Conservation (phyloP, 1,284 basidiomycete species). For the Melampsora occidentalis region DNA sequence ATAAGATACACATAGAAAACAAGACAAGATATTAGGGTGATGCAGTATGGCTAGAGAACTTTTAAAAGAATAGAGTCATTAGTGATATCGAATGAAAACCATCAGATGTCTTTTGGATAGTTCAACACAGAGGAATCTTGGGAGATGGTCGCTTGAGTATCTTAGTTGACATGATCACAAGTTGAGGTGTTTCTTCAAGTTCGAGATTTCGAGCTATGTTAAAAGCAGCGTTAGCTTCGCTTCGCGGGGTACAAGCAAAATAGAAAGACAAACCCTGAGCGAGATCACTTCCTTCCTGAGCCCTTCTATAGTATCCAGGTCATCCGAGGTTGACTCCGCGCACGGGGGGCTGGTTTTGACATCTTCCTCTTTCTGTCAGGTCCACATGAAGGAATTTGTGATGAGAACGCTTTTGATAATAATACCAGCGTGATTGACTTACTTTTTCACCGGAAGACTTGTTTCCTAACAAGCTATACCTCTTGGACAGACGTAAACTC, state of each 20-base stretch:
- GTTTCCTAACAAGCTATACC: slow-evolving; percentile 29
- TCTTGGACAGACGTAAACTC: slow-evolving; percentile 33
- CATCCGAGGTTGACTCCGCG: background rate
- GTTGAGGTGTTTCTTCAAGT: background rate
- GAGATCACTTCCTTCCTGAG: slow-evolving; percentile 5
- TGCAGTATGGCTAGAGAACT: too few relatives aligned
- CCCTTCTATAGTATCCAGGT: background rate
- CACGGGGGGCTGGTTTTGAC: too few relatives aligned
- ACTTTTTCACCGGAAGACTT: slow-evolving; percentile 22
- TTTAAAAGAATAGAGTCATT: too few relatives aligned
- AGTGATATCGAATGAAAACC: too few relatives aligned
- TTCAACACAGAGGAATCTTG: too few relatives aligned
- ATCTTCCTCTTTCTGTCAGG: background rate
- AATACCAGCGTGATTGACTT: background rate
- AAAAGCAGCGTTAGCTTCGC: background rate
- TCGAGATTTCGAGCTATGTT: slow-evolving; percentile 3
- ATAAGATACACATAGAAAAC: too few relatives aligned
- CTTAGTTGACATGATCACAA: background rate
- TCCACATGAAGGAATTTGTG: background rate
- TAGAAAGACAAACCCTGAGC: background rate
- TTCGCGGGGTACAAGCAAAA: background rate
- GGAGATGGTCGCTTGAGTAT: too few relatives aligned
- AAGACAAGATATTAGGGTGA: too few relatives aligned
- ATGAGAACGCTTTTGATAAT: background rate
- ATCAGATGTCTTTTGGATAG: too few relatives aligned